Base-by-base conservation (phyloP, 1,284 basidiomycete genomes). In the Boletellus sp. region DNA sequence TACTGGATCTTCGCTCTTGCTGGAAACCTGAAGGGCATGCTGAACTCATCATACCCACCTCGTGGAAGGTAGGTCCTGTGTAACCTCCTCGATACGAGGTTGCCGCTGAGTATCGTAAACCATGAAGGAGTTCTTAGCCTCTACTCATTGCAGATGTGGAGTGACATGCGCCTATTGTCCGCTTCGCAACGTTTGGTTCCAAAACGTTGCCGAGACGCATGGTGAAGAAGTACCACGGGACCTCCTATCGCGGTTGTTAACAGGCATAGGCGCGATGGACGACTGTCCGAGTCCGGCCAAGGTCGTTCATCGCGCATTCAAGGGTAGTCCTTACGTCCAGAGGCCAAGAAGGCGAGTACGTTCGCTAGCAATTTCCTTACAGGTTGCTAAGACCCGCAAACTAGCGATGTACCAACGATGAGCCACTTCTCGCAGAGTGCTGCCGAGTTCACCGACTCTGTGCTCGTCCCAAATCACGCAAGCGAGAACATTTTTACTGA, bases 31-130 rank as follows among this genome's bases (percentile, higher is more conserved):
- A 55, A 39, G 46, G 41, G 41, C 39, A 37, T 8, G 25, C 50
- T 38, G 53, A 58, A 19, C 52, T 63, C 25, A 8, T 52, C 46
- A 51, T 62, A 1, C 61, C 63, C 33, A 36, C 50, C 13, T 50
- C 45, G 37, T 65, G 59, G 59, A 60, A 44, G 63, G 59, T 61
- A 13, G 2, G 55, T 50, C 34, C 36, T 5, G 16, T 36, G 9
- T 38, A 10, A n/a, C n/a, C 27, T 11, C 32, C 17, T 26, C 21
- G 19, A 16, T 5, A 8, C 40, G 33, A 35, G n/a, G 10, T 10
- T 27, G 16, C 21, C 19, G 23, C 40, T 42, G 4, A 46, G n/a
- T 16, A 11, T 8, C 34, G 5, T 27, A 20, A 16, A 10, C 17
- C 10, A 33, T 33, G 17, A 42, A 63, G 61, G 46, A 32, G 22